These are phyloP conservation scores for Hibiscus trionum DNA, from an alignment of 345 rosid species.

Conservation along the genomic window DNA sequence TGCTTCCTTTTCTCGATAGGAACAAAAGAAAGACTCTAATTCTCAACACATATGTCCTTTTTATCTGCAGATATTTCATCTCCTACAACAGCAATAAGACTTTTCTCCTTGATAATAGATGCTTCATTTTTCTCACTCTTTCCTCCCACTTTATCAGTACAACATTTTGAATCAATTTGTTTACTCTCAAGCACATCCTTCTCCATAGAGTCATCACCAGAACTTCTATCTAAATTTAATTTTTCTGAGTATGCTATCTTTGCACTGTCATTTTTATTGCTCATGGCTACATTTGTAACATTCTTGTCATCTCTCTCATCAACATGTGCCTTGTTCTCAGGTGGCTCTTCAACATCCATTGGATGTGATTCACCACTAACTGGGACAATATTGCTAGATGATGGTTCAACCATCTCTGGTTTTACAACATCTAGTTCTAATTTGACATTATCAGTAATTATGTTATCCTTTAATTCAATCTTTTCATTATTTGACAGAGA, in stretches of 20 bases:
- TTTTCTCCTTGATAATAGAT: conserved; percentile 36
- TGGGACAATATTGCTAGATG: conserved; percentile 45
- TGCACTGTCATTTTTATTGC: conserved; percentile 50
- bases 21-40: conserved; percentile 23
- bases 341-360: conserved; percentile 83
- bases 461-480: conserved; percentile 88
- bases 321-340: conserved; percentile 54
- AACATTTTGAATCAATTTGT: conserved; percentile 57
- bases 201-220: conserved; percentile 96
- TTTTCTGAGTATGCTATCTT: conserved; percentile 79
- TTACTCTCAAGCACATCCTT: conserved; percentile 80
- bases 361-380: conserved; percentile 77
- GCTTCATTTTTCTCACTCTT: conserved; percentile 39
- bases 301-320: conserved; percentile 54
- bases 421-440: conserved; percentile 86
- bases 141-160: conserved; percentile 44
- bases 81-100: conserved; percentile 36
- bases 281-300: conserved; percentile 57
- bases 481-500: conserved; percentile 94
- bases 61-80: conserved; percentile 30
- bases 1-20: conserved; percentile 77
- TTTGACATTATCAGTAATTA: conserved; percentile 93
- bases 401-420: conserved; percentile 80
- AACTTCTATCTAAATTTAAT: conserved; percentile 89
- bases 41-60: conserved; percentile 31